phyloP scores from a whole-genome alignment of 2,329 filamentous ascomycete species.

The Apiospora arundinis region DNA sequence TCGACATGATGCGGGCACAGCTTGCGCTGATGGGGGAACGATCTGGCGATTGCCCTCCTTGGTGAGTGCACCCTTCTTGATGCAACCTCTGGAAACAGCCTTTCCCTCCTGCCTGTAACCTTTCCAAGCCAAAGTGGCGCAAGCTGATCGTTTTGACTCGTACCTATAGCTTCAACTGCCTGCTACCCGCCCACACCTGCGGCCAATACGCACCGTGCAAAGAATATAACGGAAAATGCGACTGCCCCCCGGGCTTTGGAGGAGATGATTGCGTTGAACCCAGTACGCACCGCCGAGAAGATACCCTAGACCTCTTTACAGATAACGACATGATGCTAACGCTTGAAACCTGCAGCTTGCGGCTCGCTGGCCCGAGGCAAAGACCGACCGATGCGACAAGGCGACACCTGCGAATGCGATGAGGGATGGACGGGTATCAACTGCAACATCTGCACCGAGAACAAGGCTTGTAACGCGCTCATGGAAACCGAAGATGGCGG shows the following conservation, averaged over 20 bases:
- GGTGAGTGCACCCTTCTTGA: conserved; percentile 52
- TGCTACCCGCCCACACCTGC: conserved; percentile 89
- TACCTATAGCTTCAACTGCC: conserved; percentile 87
- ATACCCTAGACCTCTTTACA: background rate
- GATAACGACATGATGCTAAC: background rate
- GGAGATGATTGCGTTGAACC: conserved; percentile 92
- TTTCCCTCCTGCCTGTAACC: conserved; percentile 9
- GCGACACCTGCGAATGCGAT: conserved; percentile 80
- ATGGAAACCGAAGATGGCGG: conserved; percentile 78
- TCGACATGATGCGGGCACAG: conserved; percentile 68
- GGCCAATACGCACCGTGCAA: conserved; percentile 91
- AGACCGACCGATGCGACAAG: conserved; percentile 77
- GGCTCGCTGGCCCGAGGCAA: conserved; percentile 84
- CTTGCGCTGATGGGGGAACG: conserved; percentile 75
- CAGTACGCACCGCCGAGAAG: conserved; percentile 51
- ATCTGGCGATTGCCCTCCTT: conserved; percentile 80
- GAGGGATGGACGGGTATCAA: conserved; percentile 97
- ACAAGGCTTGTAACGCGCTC: conserved; percentile 84
- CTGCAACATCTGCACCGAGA: conserved; percentile 90
- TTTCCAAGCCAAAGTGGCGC: conserved; percentile 21
- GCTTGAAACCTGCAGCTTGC: conserved; percentile 62
- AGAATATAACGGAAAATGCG: conserved; percentile 88
- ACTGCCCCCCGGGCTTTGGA: conserved; percentile 90
- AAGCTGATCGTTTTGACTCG: conserved; percentile 24
- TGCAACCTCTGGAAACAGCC: conserved; percentile 12